Conservation (phyloP, 2,329 filamentous ascomycete species). For the Aspergillus proliferans region DNA sequence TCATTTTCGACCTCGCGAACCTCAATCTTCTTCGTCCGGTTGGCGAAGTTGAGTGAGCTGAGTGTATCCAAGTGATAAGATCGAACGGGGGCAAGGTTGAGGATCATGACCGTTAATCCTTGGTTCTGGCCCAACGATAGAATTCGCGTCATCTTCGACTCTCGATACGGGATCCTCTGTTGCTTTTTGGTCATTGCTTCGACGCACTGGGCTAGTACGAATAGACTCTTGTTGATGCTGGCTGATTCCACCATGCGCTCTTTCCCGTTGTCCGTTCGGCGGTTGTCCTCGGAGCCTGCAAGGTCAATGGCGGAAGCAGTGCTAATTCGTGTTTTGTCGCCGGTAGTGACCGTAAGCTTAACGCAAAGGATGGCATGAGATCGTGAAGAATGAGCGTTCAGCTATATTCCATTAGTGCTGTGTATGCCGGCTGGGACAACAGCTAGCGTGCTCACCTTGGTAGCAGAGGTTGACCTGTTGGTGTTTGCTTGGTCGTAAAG, state of each 20-base stretch:
- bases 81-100: constrained; percentile 85
- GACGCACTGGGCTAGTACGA: constrained; percentile 89
- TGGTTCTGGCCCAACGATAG: constrained; percentile 89
- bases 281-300: constrained; percentile 91
- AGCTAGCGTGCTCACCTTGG: constrained; percentile 51
- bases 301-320: constrained; percentile 91
- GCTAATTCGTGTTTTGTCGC: constrained; percentile 64
- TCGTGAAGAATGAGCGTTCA: constrained; percentile 84
- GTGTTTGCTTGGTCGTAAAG: constrained; percentile 88
- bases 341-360: constrained; percentile 72
- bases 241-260: constrained; percentile 91
- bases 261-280: constrained; percentile 87
- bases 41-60: constrained; percentile 90
- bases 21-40: constrained; percentile 92
- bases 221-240: constrained; percentile 95
- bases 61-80: constrained; percentile 91
- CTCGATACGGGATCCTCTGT: constrained; percentile 77
- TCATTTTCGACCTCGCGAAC: constrained; percentile 94
- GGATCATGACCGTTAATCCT: constrained; percentile 90
- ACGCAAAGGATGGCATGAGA: constrained; percentile 89
- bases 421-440: not conserved
- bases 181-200: constrained; percentile 80
- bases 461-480: constrained; percentile 82
- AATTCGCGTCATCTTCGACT: constrained; percentile 96
- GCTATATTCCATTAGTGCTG: constrained; percentile 32